Evolutionary conservation across 345 rosid species (phyloP), one percentile per base, ranked within the genome.

Genomic region (Excoecaria cochinchinensis): DNA sequence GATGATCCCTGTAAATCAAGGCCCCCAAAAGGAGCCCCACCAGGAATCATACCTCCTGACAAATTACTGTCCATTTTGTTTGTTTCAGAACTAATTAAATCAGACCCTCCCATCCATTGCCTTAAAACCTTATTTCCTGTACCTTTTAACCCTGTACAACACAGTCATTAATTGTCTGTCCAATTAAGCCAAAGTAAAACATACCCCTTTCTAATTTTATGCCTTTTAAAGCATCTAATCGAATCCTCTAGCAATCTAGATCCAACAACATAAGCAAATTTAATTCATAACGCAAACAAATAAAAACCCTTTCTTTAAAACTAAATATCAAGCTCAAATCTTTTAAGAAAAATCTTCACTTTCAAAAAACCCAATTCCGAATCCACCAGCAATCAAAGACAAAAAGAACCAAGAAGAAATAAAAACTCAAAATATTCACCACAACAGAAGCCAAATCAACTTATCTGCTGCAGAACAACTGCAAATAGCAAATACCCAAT

Each of bases 1-100:
- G 82, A 74, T 44, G 97, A 85, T 72, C 90, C 85, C 76, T 88
- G 94, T 77, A 92, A 82, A 77, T 94, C 97, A 57, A 88, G 86
- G 38, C 95, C 93, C 64, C 89, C 93, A 76, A 76, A 92, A 36
- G 96, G 75, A 70, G 78, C 65, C 57, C 90, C 91, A 74, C 87
- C 89, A 3, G 94, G 86, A 82, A 87, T 67, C 83, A 87, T 85
- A 76, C 91, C 90, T 79, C 96, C 93, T 9, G 92, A 74, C 53
- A 87, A 78, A 86, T 86, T 89, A 65, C 89, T 91, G 70, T 92
- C 93, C 98, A 92, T 94, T 70, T 31, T 55, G 69, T 51, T 12
- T 24, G 67, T 67, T 67, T 51, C 69, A 48, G 46, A 71, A 47
- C 55, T 50, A 78, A 16, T n/a, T 47, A 65, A 22, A 72, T 83